These are phyloP conservation scores for Coniochaeta sp. DNA, from an alignment of 2,329 filamentous ascomycete genomes.

Conservation along the genomic window DNA sequence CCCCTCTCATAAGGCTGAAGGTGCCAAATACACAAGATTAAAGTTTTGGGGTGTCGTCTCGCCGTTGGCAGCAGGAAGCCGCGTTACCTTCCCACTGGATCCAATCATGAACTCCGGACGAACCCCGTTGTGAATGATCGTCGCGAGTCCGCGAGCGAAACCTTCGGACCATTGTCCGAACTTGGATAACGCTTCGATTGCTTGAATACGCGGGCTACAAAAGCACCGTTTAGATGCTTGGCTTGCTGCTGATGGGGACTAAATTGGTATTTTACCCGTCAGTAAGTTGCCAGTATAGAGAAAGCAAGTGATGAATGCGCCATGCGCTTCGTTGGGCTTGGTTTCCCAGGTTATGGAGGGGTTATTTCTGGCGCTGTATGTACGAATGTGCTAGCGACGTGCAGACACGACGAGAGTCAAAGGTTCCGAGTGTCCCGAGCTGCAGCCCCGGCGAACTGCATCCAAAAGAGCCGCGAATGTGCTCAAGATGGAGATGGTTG, in stretches of 20 bases:
- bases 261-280: neutral
- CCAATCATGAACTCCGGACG: neutral
- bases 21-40: too few species aligned
- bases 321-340: too few species aligned
- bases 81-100: neutral
- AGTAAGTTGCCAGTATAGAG: neutral
- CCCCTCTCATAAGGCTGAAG: neutral
- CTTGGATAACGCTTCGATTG: neutral
- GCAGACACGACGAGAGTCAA: neutral
- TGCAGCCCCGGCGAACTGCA: too few species aligned
- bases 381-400: neutral
- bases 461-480: too few species aligned
- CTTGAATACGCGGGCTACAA: too few species aligned
- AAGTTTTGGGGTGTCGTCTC: neutral
- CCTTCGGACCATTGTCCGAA: neutral
- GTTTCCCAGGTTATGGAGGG: neutral
- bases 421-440: neutral
- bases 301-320: neutral
- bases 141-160: neutral
- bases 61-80: neutral
- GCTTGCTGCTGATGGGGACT: too few species aligned
- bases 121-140: neutral
- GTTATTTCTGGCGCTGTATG: too few species aligned
- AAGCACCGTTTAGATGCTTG: too few species aligned
- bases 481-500: too few species aligned